phyloP scores from a whole-genome alignment of 2,329 filamentous ascomycete species.

The Aspergillus ustus region DNA sequence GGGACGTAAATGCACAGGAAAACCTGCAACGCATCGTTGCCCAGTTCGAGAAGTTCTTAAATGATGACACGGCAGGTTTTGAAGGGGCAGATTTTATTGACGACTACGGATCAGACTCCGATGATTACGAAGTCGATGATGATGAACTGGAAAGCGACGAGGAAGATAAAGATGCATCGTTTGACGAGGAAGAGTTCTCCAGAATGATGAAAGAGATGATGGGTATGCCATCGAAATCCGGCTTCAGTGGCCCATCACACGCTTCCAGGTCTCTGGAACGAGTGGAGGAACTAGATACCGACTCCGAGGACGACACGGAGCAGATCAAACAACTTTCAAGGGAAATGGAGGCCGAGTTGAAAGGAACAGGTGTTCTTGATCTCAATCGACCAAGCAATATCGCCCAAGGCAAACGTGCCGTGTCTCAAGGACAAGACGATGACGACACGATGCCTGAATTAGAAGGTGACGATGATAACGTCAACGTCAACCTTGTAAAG shows the following conservation, averaged over 20 bases:
- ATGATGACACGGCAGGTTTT: constrained; percentile 78
- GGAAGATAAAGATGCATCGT: constrained; percentile 76
- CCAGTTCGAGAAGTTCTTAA: constrained; percentile 89
- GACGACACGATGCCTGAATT: constrained; percentile 13
- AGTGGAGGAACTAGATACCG: constrained; percentile 56
- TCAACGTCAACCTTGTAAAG: constrained; percentile 85
- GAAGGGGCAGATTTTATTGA: constrained; percentile 74
- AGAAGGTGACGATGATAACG: constrained; percentile 62
- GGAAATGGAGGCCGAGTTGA: constrained; percentile 54
- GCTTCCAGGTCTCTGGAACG: constrained; percentile 33
- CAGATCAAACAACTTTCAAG: constrained; percentile 50
- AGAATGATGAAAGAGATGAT: constrained; percentile 93
- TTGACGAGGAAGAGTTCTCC: constrained; percentile 83
- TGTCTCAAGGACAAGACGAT: constrained; percentile 36
- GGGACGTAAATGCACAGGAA: constrained; percentile 50
- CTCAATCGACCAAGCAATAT: constrained; percentile 35
- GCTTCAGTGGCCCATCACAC: constrained; percentile 26
- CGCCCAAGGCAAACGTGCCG: constrained; percentile 22
- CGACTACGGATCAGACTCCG: constrained; percentile 71
- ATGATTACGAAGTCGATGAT: constrained; percentile 57
- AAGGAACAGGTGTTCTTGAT: constrained; percentile 50
- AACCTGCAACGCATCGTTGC: constrained; percentile 88
- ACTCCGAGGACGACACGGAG: constrained; percentile 64
- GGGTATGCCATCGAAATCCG: constrained; percentile 62
- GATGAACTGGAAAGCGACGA: constrained; percentile 63